Base-by-base conservation (phyloP, 106 monocot species). In the Phalaenopsis aphrodite region DNA sequence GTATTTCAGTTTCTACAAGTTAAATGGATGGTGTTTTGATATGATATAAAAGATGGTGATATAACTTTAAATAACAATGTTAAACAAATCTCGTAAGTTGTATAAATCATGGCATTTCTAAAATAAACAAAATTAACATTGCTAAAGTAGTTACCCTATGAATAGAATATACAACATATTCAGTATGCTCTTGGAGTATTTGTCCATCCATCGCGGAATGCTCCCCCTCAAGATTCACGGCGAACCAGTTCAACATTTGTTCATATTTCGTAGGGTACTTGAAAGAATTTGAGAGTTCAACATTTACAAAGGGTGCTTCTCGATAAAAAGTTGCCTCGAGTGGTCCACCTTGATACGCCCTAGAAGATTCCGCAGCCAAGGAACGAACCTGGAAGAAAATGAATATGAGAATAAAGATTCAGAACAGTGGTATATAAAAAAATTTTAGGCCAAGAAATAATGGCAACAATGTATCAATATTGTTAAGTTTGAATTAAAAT, bases 201-300 rank as follows among this genome's bases (percentile, higher is more conserved):
- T 79, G 88, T 69, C 98, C 92, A 86, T 99, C 98, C 93, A 99
- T 89, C 75, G 98, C 98, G 42, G 98, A 99, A 83, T 95, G 98
- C 84, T 99, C 94, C 45, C 89, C 98, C 84, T 94, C 98, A 75
- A 95, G 91, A 87, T 99, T 94, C 72, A 94, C 98, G 41, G 98
- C 87, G 82, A 99, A 99, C 98, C 98, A 99, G 76, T 99, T 86
- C 78, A 99, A 79, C 83, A 78, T 95, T 56, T 58, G 83, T 45
- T 72, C 81, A 77, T 95, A 99, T 23, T 83, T 75, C 5, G 67
- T 82, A 38, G 94, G 92, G 42, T 85, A 78, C 21, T 77, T 61
- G 81, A 98, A 86, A 67, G 67, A 82, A 47, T 87, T 84, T 46
- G 66, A 17, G 83, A 87, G 76, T 9, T 75, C 82, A 75, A 67